Evolutionary conservation across 1,139 yeast species (phyloP), one percentile per base, ranked within the genome.

Genomic region (Zygoascus meyerae): DNA sequence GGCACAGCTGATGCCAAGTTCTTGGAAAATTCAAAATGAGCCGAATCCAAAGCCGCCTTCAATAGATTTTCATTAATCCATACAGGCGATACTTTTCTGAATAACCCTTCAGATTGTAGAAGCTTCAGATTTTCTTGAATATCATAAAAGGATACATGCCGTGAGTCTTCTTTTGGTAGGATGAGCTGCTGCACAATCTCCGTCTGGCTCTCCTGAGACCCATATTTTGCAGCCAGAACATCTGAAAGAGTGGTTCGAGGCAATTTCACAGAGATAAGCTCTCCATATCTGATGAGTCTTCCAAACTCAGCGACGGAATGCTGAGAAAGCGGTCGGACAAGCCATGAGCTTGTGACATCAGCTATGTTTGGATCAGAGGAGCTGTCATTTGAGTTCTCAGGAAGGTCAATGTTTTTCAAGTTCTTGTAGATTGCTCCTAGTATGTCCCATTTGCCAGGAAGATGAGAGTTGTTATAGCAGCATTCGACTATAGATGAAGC

Each of bases 21-120:
- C 34, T 26, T 49, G 32, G 40, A 54, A 44, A 59, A 55, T 15
- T 52, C 58, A 47, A 60, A 58, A 16, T 48, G 52, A 1, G 50
- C 56, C 10, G 50, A 38, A 5, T 38, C 32, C 4, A 57, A 43
- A 7, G 57, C 50, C 6, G 46, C 51, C 9, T 44, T 40, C 8
- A 56, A 42, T 16, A 56, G 35, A 11, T 31, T 28, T 2, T 50
- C 32, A 30, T 53, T 55, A 9, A 60, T 38, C 50, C 52, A 55
- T 8, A 42, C 50, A 7, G 33, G 28, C 7, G 40, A 28, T 3
- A 45, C 30, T 3, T 32, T 41, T 6, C 14, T 26, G 3, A 45
- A 37, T 30, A 45, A 26, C 15, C 29, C 17, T 15, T 38, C 38
- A 5, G 39, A 12, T 28, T 31, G 33, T n/a, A 45, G 40, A 17